Conservation (phyloP, 2,329 filamentous ascomycete genomes). For the Zymoseptoria crescenta region DNA sequence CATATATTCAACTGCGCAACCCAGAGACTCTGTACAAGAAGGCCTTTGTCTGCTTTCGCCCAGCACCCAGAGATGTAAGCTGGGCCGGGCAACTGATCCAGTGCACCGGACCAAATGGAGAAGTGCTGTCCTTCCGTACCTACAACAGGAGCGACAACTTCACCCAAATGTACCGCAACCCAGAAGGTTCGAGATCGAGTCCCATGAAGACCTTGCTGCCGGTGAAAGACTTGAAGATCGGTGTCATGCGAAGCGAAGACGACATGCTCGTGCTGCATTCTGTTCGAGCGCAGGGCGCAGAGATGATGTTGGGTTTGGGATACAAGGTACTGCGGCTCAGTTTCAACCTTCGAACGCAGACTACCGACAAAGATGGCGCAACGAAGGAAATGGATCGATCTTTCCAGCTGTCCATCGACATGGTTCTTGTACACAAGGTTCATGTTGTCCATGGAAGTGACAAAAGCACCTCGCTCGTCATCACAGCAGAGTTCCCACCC, state of each 20-base stretch:
- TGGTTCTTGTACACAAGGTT: slow-evolving; percentile 16
- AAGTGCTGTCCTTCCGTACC: neutral
- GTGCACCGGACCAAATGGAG: slow-evolving; percentile 2
- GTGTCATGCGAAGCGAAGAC: slow-evolving; percentile 47
- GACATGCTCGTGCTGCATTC: slow-evolving; percentile 55
- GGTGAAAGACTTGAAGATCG: slow-evolving; percentile 48
- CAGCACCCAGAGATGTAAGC: slow-evolving; percentile 12
- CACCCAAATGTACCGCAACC: slow-evolving; percentile 4
- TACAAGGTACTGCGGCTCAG: slow-evolving; percentile 38
- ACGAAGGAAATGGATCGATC: neutral
- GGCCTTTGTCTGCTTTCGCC: slow-evolving; percentile 17
- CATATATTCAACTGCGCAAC: slow-evolving; percentile 15
- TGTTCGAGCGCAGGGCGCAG: slow-evolving; percentile 24
- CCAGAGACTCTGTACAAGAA: neutral
- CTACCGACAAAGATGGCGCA: neutral
- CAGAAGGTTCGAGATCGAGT: slow-evolving; percentile 3
- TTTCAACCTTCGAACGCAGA: slow-evolving; percentile 29
- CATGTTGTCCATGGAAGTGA: slow-evolving; percentile 18
- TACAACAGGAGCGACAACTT: slow-evolving; percentile 5
- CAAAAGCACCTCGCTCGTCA: slow-evolving; percentile 22
- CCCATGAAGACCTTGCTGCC: slow-evolving; percentile 15
- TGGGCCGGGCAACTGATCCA: slow-evolving; percentile 12
- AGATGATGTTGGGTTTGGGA: slow-evolving; percentile 37
- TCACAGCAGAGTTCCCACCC: slow-evolving; percentile 33
- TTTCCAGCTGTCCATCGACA: slow-evolving; percentile 19